Percentiles rank a stretch among this genome's conserved stretches.
Evolutionary conservation across 108 stramenopile species (phyloP).

Genomic region (Discostella stelligeroides): DNA sequence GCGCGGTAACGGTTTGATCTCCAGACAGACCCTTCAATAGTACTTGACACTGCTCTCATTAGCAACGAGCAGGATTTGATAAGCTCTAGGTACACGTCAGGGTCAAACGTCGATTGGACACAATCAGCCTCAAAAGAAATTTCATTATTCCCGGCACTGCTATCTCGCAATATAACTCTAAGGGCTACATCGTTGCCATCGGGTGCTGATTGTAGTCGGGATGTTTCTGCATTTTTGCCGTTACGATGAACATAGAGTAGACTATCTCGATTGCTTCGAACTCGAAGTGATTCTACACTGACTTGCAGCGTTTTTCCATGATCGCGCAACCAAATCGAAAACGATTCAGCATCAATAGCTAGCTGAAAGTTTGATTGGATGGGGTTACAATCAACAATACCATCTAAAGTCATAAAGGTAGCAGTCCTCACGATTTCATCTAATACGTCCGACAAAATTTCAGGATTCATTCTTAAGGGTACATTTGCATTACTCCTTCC

Average conservation of each 20-base stretch:
- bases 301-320: conserved; percentile 9
- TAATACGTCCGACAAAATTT: conserved; percentile 25
- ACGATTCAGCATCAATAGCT: conserved; percentile 10
- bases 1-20: neutral
- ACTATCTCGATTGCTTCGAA: conserved; percentile 11
- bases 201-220: neutral
- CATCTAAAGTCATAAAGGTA: conserved; percentile 18
- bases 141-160: neutral
- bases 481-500: conserved; percentile 11
- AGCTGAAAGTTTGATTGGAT: conserved; percentile 10
- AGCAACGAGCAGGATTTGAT: neutral
- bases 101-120: conserved; percentile 13
- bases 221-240: neutral
- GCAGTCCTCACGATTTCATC: conserved; percentile 16
- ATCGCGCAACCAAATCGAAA: conserved; percentile 15
- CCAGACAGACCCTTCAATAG: neutral
- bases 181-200: conserved; percentile 6
- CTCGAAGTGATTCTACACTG: conserved; percentile 7
- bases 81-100: conserved; percentile 29
- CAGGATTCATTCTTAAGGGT: neutral
- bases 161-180: conserved; percentile 2
- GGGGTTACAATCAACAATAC: conserved; percentile 3
- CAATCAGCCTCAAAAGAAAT: conserved; percentile 26
- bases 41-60: conserved; percentile 2
- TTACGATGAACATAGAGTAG: conserved; percentile 14